Evolutionary conservation across 805 yeast genomes (phyloP).

Genomic region (Myxozyma vanderwaltii): DNA sequence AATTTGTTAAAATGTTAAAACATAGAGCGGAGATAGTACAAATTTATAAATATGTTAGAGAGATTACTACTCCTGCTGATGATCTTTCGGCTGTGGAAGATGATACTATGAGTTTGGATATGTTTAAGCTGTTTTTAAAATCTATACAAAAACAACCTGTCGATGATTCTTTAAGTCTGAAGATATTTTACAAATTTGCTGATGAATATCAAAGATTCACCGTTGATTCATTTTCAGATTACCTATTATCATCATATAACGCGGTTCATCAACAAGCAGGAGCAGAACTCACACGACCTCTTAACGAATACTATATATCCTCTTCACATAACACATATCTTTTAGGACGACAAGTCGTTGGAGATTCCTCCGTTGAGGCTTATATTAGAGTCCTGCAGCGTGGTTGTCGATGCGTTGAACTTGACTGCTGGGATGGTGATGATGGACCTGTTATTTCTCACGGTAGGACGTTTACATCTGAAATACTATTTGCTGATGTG

Average conservation of each 20-base stretch:
- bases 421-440: conserved; percentile 89
- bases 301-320: conserved; percentile 84
- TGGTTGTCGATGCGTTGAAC: conserved; percentile 93
- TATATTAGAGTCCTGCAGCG: conserved; percentile 83
- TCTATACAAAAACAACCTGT: conserved; percentile 53
- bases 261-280: conserved; percentile 26
- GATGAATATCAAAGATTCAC: conserved; percentile 30
- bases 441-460: conserved; percentile 80
- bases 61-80: conserved; percentile 18
- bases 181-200: conserved; percentile 48
- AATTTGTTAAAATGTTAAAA: conserved; percentile 69
- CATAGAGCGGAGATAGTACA: conserved; percentile 59
- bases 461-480: conserved; percentile 79
- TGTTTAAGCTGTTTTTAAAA: conserved; percentile 47
- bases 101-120: conserved; percentile 16
- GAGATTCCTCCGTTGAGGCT: conserved; percentile 85
- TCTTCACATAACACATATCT: conserved; percentile 95
- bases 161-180: conserved; percentile 40
- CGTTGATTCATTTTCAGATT: conserved; percentile 45
- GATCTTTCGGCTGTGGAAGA: conserved; percentile 22
- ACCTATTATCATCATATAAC: conserved; percentile 43
- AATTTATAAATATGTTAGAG: conserved; percentile 51
- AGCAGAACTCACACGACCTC: conserved; percentile 56
- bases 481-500: conserved; percentile 70
- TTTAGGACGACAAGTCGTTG: conserved; percentile 83